Percentiles rank a stretch among this genome's conserved stretches.
Conservation (phyloP, 164 flowering plant genomes). For the Nelumbo lutea region DNA sequence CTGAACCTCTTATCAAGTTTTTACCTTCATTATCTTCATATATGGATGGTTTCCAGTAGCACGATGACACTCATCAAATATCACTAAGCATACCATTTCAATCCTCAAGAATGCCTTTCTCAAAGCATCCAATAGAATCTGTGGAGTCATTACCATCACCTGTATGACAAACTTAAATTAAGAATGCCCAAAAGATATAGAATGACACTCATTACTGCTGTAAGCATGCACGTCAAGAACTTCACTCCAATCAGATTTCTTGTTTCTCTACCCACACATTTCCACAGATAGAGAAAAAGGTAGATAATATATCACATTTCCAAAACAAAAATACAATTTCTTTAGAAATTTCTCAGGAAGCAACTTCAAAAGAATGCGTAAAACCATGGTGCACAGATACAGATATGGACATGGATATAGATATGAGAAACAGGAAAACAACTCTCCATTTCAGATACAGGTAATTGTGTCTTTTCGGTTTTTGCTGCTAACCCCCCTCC, state of each 20-base stretch:
- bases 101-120: constrained; percentile 67
- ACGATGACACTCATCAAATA: constrained; percentile 84
- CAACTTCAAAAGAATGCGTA: too few relatives aligned
- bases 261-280: too few relatives aligned
- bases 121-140: constrained; percentile 71
- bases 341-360: too few relatives aligned
- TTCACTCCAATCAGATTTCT: neutral
- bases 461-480: too few relatives aligned
- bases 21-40: constrained; percentile 83
- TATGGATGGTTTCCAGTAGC: constrained; percentile 82
- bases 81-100: constrained; percentile 45
- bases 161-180: constrained; percentile 16
- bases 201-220: neutral
- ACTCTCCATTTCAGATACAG: too few relatives aligned
- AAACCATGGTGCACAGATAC: too few relatives aligned
- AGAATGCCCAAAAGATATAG: neutral
- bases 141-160: constrained; percentile 95
- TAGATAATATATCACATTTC: too few relatives aligned
- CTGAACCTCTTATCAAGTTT: neutral
- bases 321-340: too few relatives aligned
- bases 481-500: too few relatives aligned
- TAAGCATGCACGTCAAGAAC: neutral
- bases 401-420: too few relatives aligned
- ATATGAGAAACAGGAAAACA: too few relatives aligned
- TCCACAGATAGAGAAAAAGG: too few relatives aligned